Evolutionary conservation across 75 land plant genomes (phyloP).

Genomic region (Selaginella moellendorffii): DNA sequence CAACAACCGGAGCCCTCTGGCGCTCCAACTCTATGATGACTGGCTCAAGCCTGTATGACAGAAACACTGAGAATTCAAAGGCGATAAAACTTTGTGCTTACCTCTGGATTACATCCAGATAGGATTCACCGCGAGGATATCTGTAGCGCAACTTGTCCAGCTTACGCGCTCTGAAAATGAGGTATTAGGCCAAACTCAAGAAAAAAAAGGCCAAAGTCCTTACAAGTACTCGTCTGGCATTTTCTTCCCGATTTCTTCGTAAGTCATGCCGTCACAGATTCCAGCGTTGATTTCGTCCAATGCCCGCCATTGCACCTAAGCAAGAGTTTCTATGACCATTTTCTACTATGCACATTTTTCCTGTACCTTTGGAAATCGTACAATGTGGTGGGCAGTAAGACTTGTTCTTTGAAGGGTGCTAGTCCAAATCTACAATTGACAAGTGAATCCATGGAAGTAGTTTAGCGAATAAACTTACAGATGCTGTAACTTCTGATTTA

Average conservation of each 20-base stretch:
- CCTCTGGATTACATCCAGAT: slow-evolving; percentile 98
- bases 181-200: neutral
- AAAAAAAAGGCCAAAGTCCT: too few species aligned
- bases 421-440: slow-evolving; percentile 70
- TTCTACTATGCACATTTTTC: too few species aligned
- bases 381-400: slow-evolving; percentile 70
- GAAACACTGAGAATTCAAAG: slow-evolving; percentile 3
- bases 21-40: slow-evolving; percentile 96
- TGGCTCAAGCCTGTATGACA: slow-evolving; percentile 65
- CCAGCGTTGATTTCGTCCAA: slow-evolving; percentile 96
- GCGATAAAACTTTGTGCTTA: slow-evolving; percentile 8
- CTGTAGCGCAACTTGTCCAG: slow-evolving; percentile 85
- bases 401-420: slow-evolving; percentile 91
- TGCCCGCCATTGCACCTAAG: slow-evolving; percentile 98
- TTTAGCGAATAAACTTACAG: slow-evolving; percentile 38
- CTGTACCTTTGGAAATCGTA: slow-evolving; percentile 84
- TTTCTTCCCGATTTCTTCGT: slow-evolving; percentile 86
- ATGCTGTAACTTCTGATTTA: slow-evolving; percentile 75
- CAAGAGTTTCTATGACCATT: too few species aligned
- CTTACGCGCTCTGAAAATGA: slow-evolving; percentile 63
- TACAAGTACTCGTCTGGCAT: slow-evolving; percentile 98
- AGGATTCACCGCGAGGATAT: slow-evolving; percentile 98
- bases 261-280: slow-evolving; percentile 98
- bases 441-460: neutral
- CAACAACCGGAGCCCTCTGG: slow-evolving; percentile 93